These are phyloP conservation scores for Chalciporus piperatus DNA, from an alignment of 768 basidiomycete species.

Conservation along the genomic window DNA sequence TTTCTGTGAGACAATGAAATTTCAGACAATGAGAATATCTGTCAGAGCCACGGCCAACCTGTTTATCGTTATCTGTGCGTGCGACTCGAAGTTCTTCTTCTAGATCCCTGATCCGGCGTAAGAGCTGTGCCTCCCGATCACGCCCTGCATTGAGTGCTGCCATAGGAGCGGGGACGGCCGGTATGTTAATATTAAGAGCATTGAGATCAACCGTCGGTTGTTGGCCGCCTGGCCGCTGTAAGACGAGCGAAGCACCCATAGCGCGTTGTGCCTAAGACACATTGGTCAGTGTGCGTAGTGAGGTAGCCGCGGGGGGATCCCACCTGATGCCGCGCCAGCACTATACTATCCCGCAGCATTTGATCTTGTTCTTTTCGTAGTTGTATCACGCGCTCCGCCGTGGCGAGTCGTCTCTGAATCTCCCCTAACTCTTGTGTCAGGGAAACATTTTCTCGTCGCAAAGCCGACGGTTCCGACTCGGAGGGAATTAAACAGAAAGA, in stretches of 20 bases:
- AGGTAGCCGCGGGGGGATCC: constrained; percentile 7
- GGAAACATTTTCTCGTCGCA: constrained; percentile 65
- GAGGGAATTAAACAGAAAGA: constrained; percentile 77
- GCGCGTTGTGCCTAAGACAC: constrained; percentile 68
- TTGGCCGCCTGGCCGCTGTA: constrained; percentile 42
- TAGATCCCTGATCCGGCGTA: constrained; percentile 61
- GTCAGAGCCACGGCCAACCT: constrained; percentile 44
- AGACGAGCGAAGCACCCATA: constrained; percentile 65
- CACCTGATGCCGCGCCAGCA: constrained; percentile 66
- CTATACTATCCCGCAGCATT: constrained; percentile 78
- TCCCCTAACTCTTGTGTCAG: constrained; percentile 61
- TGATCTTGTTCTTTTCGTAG: constrained; percentile 76
- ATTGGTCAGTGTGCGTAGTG: constrained; percentile 4
- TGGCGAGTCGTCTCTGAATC: constrained; percentile 55
- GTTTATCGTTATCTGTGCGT: constrained; percentile 76
- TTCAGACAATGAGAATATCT: constrained; percentile 11
- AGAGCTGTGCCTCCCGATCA: constrained; percentile 52
- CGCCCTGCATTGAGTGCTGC: constrained; percentile 51
- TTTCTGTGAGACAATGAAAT: constrained; percentile 49
- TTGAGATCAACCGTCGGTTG: constrained; percentile 49
- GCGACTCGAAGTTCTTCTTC: constrained; percentile 72
- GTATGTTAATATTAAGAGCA: constrained; percentile 56
- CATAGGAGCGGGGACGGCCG: constrained; percentile 45
- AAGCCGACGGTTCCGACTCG: constrained; percentile 47
- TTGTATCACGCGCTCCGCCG: constrained; percentile 62